Conservation (phyloP, 1,284 basidiomycete genomes). For the Cryptococcus jaspeensis region DNA sequence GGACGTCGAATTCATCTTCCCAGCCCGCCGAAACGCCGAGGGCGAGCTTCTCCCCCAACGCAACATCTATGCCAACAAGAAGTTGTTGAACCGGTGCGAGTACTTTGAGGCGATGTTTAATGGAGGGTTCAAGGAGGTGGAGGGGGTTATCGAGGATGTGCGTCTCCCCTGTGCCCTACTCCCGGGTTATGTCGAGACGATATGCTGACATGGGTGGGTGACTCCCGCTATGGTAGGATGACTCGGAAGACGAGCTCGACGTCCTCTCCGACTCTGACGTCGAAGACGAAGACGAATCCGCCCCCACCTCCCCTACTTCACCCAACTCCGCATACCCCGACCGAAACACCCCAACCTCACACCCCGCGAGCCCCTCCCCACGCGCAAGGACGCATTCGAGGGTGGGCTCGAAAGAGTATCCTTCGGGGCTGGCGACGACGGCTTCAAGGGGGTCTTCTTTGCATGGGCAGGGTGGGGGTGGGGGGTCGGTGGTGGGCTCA, state of each 20-base stretch:
- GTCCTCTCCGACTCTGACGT: constrained; percentile 47
- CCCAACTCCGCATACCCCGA: too few species aligned
- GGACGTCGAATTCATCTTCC: constrained; percentile 74
- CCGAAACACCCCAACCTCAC: too few species aligned
- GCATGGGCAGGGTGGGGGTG: too few species aligned
- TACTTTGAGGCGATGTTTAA: constrained; percentile 62
- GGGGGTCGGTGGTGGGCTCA: too few species aligned
- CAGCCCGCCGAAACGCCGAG: constrained; percentile 28
- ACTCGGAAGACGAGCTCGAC: constrained; percentile 34
- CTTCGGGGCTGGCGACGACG: too few species aligned
- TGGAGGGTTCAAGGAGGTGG: constrained; percentile 44
- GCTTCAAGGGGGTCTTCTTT: too few species aligned
- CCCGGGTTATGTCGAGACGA: background rate
- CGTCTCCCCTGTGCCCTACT: background rate
- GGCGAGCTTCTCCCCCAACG: constrained; percentile 9
- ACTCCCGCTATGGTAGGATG: constrained; percentile 16
- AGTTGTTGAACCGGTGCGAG: constrained; percentile 66
- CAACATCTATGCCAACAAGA: constrained; percentile 59
- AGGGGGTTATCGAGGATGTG: constrained; percentile 31
- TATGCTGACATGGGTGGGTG: constrained; percentile 1
- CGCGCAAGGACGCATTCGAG: too few species aligned
- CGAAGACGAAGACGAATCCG: constrained; percentile 45
- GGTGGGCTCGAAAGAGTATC: too few species aligned
- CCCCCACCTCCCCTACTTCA: too few species aligned
- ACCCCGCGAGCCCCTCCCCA: too few species aligned